A percentile compares a stretch with the other conserved stretches of the same genome.
These are phyloP conservation scores for Ogataea nakhonphanomensis DNA, from an alignment of 805 yeast species.

Conservation along the genomic window DNA sequence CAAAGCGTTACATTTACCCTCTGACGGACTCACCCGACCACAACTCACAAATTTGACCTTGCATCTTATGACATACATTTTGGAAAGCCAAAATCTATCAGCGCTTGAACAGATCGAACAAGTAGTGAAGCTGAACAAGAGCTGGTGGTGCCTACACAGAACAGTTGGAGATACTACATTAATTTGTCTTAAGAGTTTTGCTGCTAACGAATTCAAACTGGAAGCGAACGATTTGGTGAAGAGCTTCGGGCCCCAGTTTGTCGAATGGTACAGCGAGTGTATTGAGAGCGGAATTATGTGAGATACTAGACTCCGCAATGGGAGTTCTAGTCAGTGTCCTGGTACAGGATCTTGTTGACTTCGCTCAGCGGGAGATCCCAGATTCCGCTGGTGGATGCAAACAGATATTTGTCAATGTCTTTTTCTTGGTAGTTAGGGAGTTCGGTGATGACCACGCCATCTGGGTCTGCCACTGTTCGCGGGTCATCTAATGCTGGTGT, in stretches of 20 bases:
- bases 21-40: conserved; percentile 9
- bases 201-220: conserved; percentile 15
- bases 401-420: conserved; percentile 40
- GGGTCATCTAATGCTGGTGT: conserved; percentile 58
- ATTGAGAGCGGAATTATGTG: conserved; percentile 4
- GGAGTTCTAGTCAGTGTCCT: conserved; percentile 2
- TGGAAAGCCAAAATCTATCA: conserved; percentile 15
- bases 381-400: conserved; percentile 73
- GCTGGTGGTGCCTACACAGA: conserved; percentile 28
- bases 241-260: conserved; percentile 27
- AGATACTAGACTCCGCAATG: not conserved
- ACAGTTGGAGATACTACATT: conserved; percentile 14
- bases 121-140: conserved; percentile 23
- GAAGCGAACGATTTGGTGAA: conserved; percentile 16
- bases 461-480: conserved; percentile 67
- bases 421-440: conserved; percentile 13
- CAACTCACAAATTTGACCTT: conserved; percentile 21
- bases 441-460: conserved; percentile 35
- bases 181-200: conserved; percentile 21
- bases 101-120: conserved; percentile 19
- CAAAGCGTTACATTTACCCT: conserved; percentile 6
- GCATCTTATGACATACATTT: conserved; percentile 18
- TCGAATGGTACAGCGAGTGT: conserved; percentile 19
- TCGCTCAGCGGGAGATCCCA: conserved; percentile 77
- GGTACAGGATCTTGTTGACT: conserved; percentile 64